Evolutionary conservation across 2,329 filamentous ascomycete genomes (phyloP).

Genomic region (Aureobasidium sp.): DNA sequence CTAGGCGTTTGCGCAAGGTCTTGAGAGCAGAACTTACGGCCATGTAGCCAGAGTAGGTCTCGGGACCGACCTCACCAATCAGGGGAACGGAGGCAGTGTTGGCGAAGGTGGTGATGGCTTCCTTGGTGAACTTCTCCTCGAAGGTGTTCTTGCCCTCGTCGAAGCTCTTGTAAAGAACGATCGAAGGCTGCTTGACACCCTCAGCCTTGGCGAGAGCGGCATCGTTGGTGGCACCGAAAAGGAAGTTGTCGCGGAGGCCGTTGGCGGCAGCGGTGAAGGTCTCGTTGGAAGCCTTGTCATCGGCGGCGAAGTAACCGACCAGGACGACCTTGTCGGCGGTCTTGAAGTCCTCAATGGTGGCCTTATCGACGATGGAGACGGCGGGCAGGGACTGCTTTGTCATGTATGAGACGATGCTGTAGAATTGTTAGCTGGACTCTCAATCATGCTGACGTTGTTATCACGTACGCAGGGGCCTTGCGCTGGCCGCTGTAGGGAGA

Average conservation of each 20-base stretch:
- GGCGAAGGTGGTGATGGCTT: conserved; percentile 73
- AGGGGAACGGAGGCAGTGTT: conserved; percentile 80
- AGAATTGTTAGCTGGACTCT: not conserved
- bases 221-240: conserved; percentile 84
- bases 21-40: conserved; percentile 40
- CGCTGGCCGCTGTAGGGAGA: conserved; percentile 79
- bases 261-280: conserved; percentile 70
- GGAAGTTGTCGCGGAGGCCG: conserved; percentile 77
- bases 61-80: conserved; percentile 91
- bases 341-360: conserved; percentile 92
- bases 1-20: not conserved
- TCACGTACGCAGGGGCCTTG: conserved; percentile 61
- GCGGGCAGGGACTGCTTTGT: conserved; percentile 94
- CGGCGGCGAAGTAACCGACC: conserved; percentile 73
- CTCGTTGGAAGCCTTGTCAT: conserved; percentile 77
- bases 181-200: conserved; percentile 74
- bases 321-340: conserved; percentile 93
- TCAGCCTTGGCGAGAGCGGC: conserved; percentile 78
- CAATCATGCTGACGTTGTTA: not conserved
- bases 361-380: conserved; percentile 72
- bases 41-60: conserved; percentile 96
- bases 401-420: conserved; percentile 74
- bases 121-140: conserved; percentile 70
- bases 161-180: conserved; percentile 96
- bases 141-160: conserved; percentile 91